phyloP scores from a whole-genome alignment of 2,329 filamentous ascomycete genomes.

The Fusarium sarcochroum region DNA sequence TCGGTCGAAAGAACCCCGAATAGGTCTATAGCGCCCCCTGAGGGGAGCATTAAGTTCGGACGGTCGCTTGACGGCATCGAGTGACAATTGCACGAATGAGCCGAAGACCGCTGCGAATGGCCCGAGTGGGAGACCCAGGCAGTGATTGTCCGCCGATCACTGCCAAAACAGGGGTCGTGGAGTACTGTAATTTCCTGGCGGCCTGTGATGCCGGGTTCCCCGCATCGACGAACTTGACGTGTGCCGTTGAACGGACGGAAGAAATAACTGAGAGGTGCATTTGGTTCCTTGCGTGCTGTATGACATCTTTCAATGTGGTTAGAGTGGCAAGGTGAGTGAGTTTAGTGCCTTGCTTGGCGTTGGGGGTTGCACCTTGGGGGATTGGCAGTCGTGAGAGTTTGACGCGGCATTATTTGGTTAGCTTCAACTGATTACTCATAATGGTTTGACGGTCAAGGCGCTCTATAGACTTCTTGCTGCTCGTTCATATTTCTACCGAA shows the following conservation, averaged over 20 bases:
- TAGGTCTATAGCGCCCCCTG: neutral
- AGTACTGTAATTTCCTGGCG: conserved; percentile 24
- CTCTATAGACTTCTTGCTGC: no score
- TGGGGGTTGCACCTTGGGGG: conserved; percentile 2
- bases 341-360: neutral
- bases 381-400: neutral
- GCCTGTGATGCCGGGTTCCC: conserved; percentile 14
- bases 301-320: neutral
- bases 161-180: neutral
- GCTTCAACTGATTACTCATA: neutral
- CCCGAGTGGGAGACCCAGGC: neutral
- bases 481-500: no score
- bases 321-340: neutral
- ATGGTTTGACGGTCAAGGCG: neutral
- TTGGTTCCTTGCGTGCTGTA: neutral
- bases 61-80: neutral
- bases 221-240: neutral
- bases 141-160: conserved; percentile 3
- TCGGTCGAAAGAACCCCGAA: conserved; percentile 23
- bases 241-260: neutral
- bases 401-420: neutral
- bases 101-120: neutral
- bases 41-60: conserved; percentile 1
- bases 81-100: conserved; percentile 6
- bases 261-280: neutral